Evolutionary conservation across 441 rosid genomes (phyloP).

Genomic region (Biscutella laevigata): DNA sequence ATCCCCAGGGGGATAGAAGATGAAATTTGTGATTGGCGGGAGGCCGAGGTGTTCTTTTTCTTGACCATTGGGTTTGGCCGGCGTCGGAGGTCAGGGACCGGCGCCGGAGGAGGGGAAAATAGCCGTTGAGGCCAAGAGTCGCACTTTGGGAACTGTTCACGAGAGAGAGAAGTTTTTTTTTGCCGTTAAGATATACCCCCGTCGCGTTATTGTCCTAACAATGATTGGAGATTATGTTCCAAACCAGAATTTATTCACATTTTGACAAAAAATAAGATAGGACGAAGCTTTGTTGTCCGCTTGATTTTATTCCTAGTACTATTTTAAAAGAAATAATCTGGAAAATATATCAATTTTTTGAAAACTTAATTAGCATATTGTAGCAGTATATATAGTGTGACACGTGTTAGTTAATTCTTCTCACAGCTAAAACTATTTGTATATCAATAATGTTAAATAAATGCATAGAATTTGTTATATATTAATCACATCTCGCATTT

Average conservation of each 20-base stretch:
- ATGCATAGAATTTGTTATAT: background rate
- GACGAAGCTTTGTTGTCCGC: background rate
- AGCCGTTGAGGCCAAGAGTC: too few relatives aligned
- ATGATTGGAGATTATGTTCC: constrained; percentile 1
- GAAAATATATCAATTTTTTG: background rate
- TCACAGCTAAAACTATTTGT: constrained; percentile 11
- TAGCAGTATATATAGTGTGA: background rate
- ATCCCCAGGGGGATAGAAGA: too few relatives aligned
- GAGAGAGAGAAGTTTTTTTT: too few relatives aligned
- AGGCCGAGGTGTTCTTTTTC: too few relatives aligned
- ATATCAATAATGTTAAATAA: background rate
- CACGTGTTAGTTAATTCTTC: constrained; percentile 10
- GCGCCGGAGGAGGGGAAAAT: too few relatives aligned
- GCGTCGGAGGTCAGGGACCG: too few relatives aligned
- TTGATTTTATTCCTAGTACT: background rate
- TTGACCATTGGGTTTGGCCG: too few relatives aligned
- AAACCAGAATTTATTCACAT: background rate
- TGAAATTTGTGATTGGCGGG: too few relatives aligned
- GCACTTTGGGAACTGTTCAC: too few relatives aligned
- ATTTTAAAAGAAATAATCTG: background rate
- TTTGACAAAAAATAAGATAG: constrained; percentile 4
- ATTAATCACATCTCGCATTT: background rate
- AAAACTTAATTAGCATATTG: background rate
- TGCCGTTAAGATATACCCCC: too few relatives aligned
- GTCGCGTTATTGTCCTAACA: background rate